Evolutionary conservation across 345 rosid species (phyloP).

Genomic region (Syzygium jambos): DNA sequence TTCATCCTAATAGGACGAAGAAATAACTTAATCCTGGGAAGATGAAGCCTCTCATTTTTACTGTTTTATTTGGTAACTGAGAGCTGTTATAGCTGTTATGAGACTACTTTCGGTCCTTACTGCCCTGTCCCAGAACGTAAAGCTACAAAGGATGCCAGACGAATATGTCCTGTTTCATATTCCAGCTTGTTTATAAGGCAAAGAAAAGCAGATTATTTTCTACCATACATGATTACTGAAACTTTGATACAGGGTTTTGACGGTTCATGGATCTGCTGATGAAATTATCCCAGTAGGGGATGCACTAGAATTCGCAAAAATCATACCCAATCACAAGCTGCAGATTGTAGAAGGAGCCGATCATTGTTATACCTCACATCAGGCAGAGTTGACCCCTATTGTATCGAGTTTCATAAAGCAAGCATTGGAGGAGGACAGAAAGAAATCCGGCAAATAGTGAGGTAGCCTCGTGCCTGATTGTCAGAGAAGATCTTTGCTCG

Average conservation of each 20-base stretch:
- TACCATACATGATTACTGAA: neutral
- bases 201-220: neutral
- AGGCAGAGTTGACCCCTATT: slow-evolving; percentile 36
- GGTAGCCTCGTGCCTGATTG: neutral
- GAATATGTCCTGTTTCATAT: neutral
- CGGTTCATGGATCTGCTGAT: slow-evolving; percentile 71
- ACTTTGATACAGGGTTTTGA: slow-evolving; percentile 43
- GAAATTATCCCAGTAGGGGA: slow-evolving; percentile 48
- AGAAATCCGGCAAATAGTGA: neutral
- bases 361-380: slow-evolving; percentile 54
- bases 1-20: neutral
- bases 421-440: slow-evolving; percentile 4
- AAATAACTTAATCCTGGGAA: neutral
- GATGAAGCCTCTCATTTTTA: neutral
- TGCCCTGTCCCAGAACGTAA: neutral
- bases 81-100: neutral
- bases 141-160: neutral
- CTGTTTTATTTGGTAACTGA: neutral
- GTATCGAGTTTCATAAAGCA: slow-evolving; percentile 48
- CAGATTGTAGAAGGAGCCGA: slow-evolving; percentile 62
- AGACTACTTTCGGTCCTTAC: neutral
- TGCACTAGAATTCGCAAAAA: slow-evolving; percentile 60
- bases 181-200: neutral
- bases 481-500: neutral
- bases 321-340: slow-evolving; percentile 61